Evolutionary conservation across 371 early-diverging fungal species (phyloP).

Genomic region (Apophysomyces ossiformis): DNA sequence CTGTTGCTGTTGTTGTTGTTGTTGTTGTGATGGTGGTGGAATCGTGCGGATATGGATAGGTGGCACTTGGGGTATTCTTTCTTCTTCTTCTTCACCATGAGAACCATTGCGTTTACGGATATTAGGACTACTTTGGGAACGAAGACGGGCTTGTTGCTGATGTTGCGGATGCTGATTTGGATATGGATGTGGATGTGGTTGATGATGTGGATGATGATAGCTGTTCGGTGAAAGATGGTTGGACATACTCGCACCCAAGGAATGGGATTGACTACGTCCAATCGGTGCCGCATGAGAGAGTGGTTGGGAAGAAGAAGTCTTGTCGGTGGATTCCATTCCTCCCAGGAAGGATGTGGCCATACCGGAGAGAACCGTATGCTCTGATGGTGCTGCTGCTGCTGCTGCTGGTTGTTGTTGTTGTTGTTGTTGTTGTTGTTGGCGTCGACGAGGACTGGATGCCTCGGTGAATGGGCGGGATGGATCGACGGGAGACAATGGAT

Average conservation of each 20-base stretch:
- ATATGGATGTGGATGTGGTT: too few species aligned
- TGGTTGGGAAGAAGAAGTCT: not conserved
- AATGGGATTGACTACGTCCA: conserved; percentile 55
- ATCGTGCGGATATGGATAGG: conserved; percentile 20
- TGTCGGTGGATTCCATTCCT: too few species aligned
- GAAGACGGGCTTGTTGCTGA: conserved; percentile 43
- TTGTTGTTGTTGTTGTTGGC: conserved; percentile 8
- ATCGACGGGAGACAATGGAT: conserved; percentile 66
- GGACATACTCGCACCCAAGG: conserved; percentile 27
- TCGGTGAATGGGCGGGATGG: conserved; percentile 46
- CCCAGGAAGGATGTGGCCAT: too few species aligned
- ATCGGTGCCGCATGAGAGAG: conserved; percentile 23
- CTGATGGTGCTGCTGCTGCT: too few species aligned
- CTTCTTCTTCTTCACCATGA: not conserved
- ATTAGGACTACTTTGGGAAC: conserved; percentile 73
- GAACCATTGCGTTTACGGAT: conserved; percentile 44
- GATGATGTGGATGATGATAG: too few species aligned
- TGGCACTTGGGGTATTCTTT: conserved; percentile 17
- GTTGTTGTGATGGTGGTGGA: not conserved
- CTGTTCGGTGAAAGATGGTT: conserved; percentile 25
- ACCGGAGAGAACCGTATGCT: too few species aligned
- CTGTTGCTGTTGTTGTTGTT: not conserved
- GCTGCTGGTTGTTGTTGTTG: too few species aligned
- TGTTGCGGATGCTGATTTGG: too few species aligned
- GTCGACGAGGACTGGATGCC: conserved; percentile 32